Evolutionary conservation across 2,329 filamentous ascomycete species (phyloP).

Genomic region (Aspergillus candidus): DNA sequence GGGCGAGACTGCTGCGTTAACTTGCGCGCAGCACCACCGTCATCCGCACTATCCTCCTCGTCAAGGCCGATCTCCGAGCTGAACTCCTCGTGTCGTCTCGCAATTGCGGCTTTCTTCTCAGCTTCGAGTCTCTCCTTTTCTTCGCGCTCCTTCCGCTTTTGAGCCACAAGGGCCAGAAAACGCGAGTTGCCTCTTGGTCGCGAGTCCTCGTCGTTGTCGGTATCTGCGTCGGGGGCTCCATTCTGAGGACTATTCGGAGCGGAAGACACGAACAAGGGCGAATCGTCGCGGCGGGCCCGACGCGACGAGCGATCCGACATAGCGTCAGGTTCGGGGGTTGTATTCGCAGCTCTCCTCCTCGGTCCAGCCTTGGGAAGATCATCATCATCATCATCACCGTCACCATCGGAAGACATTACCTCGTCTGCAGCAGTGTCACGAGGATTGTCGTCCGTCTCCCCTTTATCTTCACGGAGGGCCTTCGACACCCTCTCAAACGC

Average conservation of each 20-base stretch:
- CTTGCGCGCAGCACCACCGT: conserved; percentile 58
- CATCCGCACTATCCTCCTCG: conserved; percentile 52
- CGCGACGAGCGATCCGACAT: conserved; percentile 18
- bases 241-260: conserved; percentile 14
- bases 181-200: conserved; percentile 47
- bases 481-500: conserved; percentile 39
- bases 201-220: conserved; percentile 20
- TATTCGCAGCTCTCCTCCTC: conserved; percentile 26
- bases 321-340: conserved; percentile 19
- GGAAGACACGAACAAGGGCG: conserved; percentile 42
- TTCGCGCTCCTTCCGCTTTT: conserved; percentile 65
- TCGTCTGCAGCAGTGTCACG: conserved; percentile 13
- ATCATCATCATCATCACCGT: conserved; percentile 31
- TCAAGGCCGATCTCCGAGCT: conserved; percentile 41
- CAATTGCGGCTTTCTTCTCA: conserved; percentile 34
- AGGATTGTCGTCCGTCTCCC: conserved; percentile 7
- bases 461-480: conserved; percentile 14
- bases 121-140: conserved; percentile 56
- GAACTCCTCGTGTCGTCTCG: conserved; percentile 27
- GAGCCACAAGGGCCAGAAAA: conserved; percentile 65
- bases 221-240: conserved; percentile 14
- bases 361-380: conserved; percentile 26
- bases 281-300: conserved; percentile 23
- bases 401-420: conserved; percentile 25
- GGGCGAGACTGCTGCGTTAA: conserved; percentile 66